phyloP scores from a whole-genome alignment of 495 filamentous ascomycete species.

The Neurospora sp. region DNA sequence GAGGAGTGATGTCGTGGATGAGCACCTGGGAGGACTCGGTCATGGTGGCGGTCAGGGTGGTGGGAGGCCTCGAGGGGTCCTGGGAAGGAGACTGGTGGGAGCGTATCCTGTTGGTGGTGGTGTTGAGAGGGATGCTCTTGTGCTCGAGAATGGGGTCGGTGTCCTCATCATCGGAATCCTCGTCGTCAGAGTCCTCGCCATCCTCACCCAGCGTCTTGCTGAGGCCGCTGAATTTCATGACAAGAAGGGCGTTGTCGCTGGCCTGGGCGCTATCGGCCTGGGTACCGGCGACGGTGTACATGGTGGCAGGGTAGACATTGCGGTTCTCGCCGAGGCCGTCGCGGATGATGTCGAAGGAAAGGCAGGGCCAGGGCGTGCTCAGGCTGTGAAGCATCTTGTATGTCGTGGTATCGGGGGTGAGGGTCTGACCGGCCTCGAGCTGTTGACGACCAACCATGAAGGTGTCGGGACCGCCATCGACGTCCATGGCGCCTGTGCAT shows the following conservation, averaged over 20 bases:
- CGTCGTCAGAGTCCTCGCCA: conserved; percentile 57
- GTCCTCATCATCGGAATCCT: conserved; percentile 66
- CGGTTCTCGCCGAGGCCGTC: conserved; percentile 85
- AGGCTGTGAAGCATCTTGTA: conserved; percentile 95
- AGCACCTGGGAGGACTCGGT: conserved; percentile 77
- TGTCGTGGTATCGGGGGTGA: conserved; percentile 79
- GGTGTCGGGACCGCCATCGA: conserved; percentile 64
- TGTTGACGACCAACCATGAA: conserved; percentile 89
- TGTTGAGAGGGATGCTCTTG: conserved; percentile 71
- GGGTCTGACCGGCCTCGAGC: conserved; percentile 76
- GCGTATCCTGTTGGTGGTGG: conserved; percentile 88
- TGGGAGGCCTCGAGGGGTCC: conserved; percentile 58
- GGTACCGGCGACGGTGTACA: conserved; percentile 89
- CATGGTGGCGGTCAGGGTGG: conserved; percentile 82
- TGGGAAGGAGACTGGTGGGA: conserved; percentile 62
- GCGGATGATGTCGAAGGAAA: conserved; percentile 86
- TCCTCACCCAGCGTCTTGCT: conserved; percentile 67
- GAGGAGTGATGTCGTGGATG: conserved; percentile 86
- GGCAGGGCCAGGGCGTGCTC: conserved; percentile 87
- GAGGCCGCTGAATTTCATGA: conserved; percentile 89
- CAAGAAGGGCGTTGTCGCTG: conserved; percentile 84
- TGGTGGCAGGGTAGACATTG: conserved; percentile 80
- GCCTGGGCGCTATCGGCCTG: conserved; percentile 68
- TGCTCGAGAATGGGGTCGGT: conserved; percentile 91
- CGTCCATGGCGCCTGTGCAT: conserved; percentile 65